These are phyloP conservation scores for Paecilomyces fulvus DNA, from an alignment of 2,329 filamentous ascomycete genomes.

Conservation along the genomic window DNA sequence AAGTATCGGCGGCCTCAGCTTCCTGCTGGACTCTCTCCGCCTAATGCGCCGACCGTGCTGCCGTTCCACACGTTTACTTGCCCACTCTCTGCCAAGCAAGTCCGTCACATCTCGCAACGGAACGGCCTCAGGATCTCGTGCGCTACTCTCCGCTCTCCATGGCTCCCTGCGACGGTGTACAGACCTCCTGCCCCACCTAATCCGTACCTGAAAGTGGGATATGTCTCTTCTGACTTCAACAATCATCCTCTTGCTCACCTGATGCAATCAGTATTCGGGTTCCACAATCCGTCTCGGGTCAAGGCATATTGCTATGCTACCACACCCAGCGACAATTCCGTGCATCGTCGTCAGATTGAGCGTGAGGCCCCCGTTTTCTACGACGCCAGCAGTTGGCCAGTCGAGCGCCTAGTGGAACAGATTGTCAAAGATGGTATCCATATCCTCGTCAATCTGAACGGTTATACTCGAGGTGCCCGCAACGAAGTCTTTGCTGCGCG, in stretches of 20 bases:
- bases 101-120: constrained; percentile 87
- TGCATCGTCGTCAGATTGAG: constrained; percentile 88
- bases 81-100: constrained; percentile 81
- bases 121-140: constrained; percentile 91
- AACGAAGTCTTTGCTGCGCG: constrained; percentile 96
- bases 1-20: constrained; percentile 66
- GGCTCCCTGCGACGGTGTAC: constrained; percentile 75
- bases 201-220: constrained; percentile 83
- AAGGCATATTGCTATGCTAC: constrained; percentile 94
- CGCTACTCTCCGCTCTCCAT: constrained; percentile 75
- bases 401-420: constrained; percentile 75
- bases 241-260: constrained; percentile 94
- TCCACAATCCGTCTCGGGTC: constrained; percentile 66
- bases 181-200: constrained; percentile 74
- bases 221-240: constrained; percentile 97
- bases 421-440: constrained; percentile 85
- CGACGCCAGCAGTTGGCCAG: constrained; percentile 78
- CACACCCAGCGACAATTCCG: constrained; percentile 78
- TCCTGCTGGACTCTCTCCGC: constrained; percentile 64
- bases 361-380: constrained; percentile 82
- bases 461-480: constrained; percentile 90
- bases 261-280: constrained; percentile 97
- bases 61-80: constrained; percentile 98
- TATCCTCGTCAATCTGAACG: constrained; percentile 94
- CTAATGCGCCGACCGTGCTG: constrained; percentile 83